A percentile compares a stretch with the other conserved stretches of the same genome.
Conservation (phyloP, 2,329 filamentous ascomycete genomes). For the Talaromyces sp. region DNA sequence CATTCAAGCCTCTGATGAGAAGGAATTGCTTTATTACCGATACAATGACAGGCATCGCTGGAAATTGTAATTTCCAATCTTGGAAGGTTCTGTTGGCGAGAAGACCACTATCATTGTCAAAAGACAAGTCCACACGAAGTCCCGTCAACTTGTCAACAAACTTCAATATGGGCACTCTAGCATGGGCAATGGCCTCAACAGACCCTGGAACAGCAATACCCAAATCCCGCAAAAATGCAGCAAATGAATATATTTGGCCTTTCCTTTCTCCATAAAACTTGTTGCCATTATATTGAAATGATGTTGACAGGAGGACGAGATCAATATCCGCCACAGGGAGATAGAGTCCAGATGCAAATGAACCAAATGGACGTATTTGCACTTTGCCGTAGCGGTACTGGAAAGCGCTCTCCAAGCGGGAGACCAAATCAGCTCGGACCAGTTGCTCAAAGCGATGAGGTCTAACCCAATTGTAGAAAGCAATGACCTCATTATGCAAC, state of each 20-base stretch:
- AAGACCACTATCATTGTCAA: slow-evolving; percentile 86
- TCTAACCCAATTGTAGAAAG: slow-evolving; percentile 84
- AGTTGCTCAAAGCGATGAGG: slow-evolving; percentile 76
- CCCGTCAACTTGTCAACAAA: slow-evolving; percentile 78
- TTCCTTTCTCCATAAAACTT: slow-evolving; percentile 55
- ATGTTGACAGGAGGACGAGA: slow-evolving; percentile 72
- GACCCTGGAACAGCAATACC: slow-evolving; percentile 61
- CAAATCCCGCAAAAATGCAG: slow-evolving; percentile 58
- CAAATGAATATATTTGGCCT: slow-evolving; percentile 64
- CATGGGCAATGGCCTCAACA: slow-evolving; percentile 70
- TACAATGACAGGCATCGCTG: slow-evolving; percentile 83
- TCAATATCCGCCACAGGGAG: slow-evolving; percentile 89
- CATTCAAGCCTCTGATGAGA: slow-evolving; percentile 84
- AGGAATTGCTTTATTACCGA: slow-evolving; percentile 91
- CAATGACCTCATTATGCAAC: slow-evolving; percentile 84
- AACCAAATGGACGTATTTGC: slow-evolving; percentile 80
- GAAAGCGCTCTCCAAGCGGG: slow-evolving; percentile 66
- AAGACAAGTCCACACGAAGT: slow-evolving; percentile 88
- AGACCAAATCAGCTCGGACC: slow-evolving; percentile 72
- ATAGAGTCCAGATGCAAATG: slow-evolving; percentile 82
- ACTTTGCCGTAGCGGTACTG: slow-evolving; percentile 61
- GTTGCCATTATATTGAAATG: slow-evolving; percentile 59
- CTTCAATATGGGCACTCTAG: slow-evolving; percentile 90
- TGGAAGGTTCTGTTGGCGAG: slow-evolving; percentile 78
- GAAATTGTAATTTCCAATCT: slow-evolving; percentile 76